These are phyloP conservation scores for Rhizopogon vinicolor DNA, from an alignment of 768 basidiomycete genomes.

Conservation along the genomic window DNA sequence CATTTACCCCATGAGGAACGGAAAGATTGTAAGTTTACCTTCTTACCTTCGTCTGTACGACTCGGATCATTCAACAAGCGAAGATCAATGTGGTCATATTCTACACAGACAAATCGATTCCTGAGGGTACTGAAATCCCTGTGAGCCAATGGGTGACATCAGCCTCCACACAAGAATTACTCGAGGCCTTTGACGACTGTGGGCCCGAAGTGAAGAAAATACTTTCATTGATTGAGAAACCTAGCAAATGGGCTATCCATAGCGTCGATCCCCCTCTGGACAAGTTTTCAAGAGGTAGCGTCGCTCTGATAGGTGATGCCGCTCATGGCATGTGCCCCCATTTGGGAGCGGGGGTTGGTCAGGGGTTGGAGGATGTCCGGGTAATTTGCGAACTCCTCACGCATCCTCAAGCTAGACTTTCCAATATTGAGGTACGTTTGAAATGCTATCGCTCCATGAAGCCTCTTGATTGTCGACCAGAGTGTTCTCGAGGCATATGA, in stretches of 20 bases:
- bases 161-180: slow-evolving; percentile 38
- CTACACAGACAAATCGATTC: slow-evolving; percentile 26
- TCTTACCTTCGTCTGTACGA: neutral
- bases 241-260: slow-evolving; percentile 52
- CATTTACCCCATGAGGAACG: slow-evolving; percentile 42
- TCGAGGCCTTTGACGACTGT: slow-evolving; percentile 39
- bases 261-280: slow-evolving; percentile 40
- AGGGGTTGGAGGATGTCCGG: slow-evolving; percentile 55
- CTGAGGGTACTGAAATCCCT: slow-evolving; percentile 23
- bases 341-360: slow-evolving; percentile 53
- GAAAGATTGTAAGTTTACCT: slow-evolving; percentile 31
- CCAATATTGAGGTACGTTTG: slow-evolving; percentile 36
- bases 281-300: slow-evolving; percentile 37
- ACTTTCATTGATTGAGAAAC: slow-evolving; percentile 36
- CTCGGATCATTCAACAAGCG: neutral
- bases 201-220: slow-evolving; percentile 39
- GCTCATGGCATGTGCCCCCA: slow-evolving; percentile 60
- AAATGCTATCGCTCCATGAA: neutral
- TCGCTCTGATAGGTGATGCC: slow-evolving; percentile 52
- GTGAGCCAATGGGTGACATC: slow-evolving; percentile 37
- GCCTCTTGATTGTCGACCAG: slow-evolving; percentile 21
- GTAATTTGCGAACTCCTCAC: slow-evolving; percentile 41
- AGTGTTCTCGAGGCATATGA: slow-evolving; percentile 44
- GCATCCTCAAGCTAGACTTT: slow-evolving; percentile 33
- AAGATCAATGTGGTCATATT: slow-evolving; percentile 48